Conservation (phyloP, 768 basidiomycete genomes). For the Mycena epipterygia region DNA sequence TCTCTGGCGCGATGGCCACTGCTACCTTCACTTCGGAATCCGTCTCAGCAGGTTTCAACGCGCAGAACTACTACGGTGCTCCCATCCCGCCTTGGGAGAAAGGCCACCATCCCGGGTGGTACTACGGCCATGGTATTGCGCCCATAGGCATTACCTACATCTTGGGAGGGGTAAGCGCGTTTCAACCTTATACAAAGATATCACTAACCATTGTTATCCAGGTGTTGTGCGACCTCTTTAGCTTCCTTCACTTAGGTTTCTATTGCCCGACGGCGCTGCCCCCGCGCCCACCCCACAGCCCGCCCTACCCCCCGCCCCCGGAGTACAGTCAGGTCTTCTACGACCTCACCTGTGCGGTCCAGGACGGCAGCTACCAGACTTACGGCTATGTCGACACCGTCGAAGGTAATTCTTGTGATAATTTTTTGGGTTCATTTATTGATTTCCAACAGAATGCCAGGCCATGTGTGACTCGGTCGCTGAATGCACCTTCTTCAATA, state of each 20-base stretch:
- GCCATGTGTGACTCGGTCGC: constrained; percentile 47
- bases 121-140: no score
- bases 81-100: constrained; percentile 49
- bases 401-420: constrained; percentile 34
- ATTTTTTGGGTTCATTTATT: not conserved
- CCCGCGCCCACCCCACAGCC: constrained; percentile 28
- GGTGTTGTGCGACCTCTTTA: constrained; percentile 40
- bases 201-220: constrained; percentile 22
- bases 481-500: constrained; percentile 49
- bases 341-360: constrained; percentile 48
- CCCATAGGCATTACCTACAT: no score
- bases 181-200: no score
- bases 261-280: no score
- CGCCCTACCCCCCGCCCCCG: constrained; percentile 39
- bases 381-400: constrained; percentile 52
- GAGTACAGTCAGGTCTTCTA: constrained; percentile 43
- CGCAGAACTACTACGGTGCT: no score
- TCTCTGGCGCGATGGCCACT: no score
- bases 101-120: constrained; percentile 52
- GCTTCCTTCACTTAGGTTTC: constrained; percentile 41
- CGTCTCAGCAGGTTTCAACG: no score
- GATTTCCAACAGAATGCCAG: constrained; percentile 44
- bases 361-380: constrained; percentile 52
- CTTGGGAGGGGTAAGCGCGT: no score
- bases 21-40: no score